Evolutionary conservation across 768 basidiomycete species (phyloP).

Genomic region (Tylopilus vinaceipallidus): DNA sequence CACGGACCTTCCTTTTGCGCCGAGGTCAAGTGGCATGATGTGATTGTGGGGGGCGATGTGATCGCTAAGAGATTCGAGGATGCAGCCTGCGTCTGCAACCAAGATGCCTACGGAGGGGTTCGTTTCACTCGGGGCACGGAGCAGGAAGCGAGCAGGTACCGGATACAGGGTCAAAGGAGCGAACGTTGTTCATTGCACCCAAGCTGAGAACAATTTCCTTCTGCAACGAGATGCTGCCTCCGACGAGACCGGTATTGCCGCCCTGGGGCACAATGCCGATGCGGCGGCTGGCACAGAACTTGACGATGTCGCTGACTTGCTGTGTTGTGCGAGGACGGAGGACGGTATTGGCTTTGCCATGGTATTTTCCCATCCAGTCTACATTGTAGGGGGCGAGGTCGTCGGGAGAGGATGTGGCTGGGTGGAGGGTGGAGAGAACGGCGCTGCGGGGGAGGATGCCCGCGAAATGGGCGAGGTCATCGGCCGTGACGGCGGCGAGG

Average conservation of each 20-base stretch:
- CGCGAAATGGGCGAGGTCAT: slow-evolving; percentile 69
- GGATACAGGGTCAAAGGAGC: slow-evolving; percentile 81
- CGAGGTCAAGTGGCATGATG: slow-evolving; percentile 95
- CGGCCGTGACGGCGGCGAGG: slow-evolving; percentile 49
- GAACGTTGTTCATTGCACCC: slow-evolving; percentile 76
- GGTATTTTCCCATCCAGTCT: slow-evolving; percentile 97
- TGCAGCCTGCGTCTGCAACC: slow-evolving; percentile 91
- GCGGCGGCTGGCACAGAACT: slow-evolving; percentile 76
- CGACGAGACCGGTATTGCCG: slow-evolving; percentile 97
- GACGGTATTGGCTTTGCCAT: slow-evolving; percentile 79
- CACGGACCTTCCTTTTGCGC: slow-evolving; percentile 88
- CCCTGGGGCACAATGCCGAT: slow-evolving; percentile 97
- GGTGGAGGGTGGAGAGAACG: slow-evolving; percentile 66
- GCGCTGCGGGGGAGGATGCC: slow-evolving; percentile 59
- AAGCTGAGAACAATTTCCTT: slow-evolving; percentile 88
- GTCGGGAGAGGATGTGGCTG: slow-evolving; percentile 43
- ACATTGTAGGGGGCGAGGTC: slow-evolving; percentile 81
- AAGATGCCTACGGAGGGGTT: slow-evolving; percentile 62
- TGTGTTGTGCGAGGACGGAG: slow-evolving; percentile 85
- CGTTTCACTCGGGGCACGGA: slow-evolving; percentile 4
- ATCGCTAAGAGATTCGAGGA: slow-evolving; percentile 85
- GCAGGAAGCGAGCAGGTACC: slow-evolving; percentile 41
- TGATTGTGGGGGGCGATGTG: slow-evolving; percentile 84
- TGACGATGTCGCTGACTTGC: slow-evolving; percentile 86
- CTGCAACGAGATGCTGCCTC: slow-evolving; percentile 85